Percentiles rank a stretch among this genome's conserved stretches.
Evolutionary conservation across 495 filamentous ascomycete genomes (phyloP).

Genomic region (Staphylotrichum longicolle): DNA sequence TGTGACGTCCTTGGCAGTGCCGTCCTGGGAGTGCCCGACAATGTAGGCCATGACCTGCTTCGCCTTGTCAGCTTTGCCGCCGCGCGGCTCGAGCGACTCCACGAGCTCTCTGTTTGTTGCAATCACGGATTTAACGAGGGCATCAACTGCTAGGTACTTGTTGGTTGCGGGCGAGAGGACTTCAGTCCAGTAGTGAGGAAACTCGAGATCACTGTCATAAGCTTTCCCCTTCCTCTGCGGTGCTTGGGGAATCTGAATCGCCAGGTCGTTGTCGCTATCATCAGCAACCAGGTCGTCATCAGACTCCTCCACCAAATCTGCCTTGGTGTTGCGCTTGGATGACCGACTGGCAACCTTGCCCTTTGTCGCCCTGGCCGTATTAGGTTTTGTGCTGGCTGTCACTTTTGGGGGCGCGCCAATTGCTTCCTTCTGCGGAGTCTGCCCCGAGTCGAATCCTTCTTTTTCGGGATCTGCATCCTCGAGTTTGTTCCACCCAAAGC

Average conservation of each 20-base stretch:
- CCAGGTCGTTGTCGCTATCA: constrained; percentile 43
- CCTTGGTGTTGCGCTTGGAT: constrained; percentile 50
- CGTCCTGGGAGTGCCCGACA: constrained; percentile 80
- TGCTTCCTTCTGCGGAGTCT: constrained; percentile 24
- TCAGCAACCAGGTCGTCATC: constrained; percentile 42
- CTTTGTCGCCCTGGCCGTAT: constrained; percentile 22
- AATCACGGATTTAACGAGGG: constrained; percentile 65
- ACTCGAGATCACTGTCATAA: constrained; percentile 69
- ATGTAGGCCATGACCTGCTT: constrained; percentile 92
- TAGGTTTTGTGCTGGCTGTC: constrained; percentile 9
- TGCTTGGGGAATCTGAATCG: constrained; percentile 36
- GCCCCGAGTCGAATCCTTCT: constrained; percentile 23
- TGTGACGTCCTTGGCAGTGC: constrained; percentile 92
- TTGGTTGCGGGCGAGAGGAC: constrained; percentile 76
- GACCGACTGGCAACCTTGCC: constrained; percentile 31
- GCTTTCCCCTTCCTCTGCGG: constrained; percentile 31
- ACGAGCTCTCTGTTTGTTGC: constrained; percentile 66
- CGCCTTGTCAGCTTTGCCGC: constrained; percentile 72
- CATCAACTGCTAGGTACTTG: constrained; percentile 74
- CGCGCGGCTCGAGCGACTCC: constrained; percentile 78
- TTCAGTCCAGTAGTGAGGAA: constrained; percentile 93
- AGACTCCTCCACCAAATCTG: constrained; percentile 16
- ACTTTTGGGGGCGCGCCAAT: background rate
- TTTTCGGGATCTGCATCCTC: constrained; percentile 63
- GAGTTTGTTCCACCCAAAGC: constrained; percentile 85